phyloP scores from a whole-genome alignment of 163 green algal species.

The Botryococcus braunii region DNA sequence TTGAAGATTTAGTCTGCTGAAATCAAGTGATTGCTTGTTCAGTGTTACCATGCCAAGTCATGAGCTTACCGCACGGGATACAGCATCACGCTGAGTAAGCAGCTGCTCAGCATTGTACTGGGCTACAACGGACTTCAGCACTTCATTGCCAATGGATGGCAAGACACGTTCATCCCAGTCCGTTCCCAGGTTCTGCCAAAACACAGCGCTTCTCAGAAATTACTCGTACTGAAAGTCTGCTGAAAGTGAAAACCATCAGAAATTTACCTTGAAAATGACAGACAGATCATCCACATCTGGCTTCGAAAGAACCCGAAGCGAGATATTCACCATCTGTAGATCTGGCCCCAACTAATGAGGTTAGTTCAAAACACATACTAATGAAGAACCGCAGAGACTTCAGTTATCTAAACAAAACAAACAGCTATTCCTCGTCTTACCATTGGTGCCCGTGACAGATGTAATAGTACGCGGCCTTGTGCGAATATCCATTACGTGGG shows the following conservation, averaged over 20 bases:
- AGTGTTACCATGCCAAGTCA: too few species aligned
- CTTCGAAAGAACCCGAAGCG: constrained; percentile 88
- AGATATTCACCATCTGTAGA: constrained; percentile 99
- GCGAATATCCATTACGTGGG: constrained; percentile 92
- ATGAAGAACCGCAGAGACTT: neutral
- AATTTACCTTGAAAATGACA: constrained; percentile 72
- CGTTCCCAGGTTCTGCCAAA: constrained; percentile 77
- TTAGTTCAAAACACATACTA: neutral
- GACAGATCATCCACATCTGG: constrained; percentile 74
- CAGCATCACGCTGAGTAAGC: constrained; percentile 89
- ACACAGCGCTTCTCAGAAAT: too few species aligned
- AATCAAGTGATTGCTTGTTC: too few species aligned
- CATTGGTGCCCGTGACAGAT: constrained; percentile 93
- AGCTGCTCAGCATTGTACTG: constrained; percentile 99
- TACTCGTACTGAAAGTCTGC: too few species aligned
- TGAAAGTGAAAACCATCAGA: too few species aligned
- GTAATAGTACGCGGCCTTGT: constrained; percentile 84
- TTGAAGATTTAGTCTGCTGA: too few species aligned
- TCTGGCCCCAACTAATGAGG: constrained; percentile 48
- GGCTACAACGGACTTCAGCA: constrained; percentile 95
- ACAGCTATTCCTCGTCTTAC: constrained; percentile 24
- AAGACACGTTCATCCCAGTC: constrained; percentile 98
- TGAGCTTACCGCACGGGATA: constrained; percentile 42
- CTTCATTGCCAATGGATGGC: constrained; percentile 97
- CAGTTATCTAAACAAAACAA: neutral